These are phyloP conservation scores for Capsicum rhomboideum DNA, from an alignment of 257 asterid genomes.

Conservation along the genomic window DNA sequence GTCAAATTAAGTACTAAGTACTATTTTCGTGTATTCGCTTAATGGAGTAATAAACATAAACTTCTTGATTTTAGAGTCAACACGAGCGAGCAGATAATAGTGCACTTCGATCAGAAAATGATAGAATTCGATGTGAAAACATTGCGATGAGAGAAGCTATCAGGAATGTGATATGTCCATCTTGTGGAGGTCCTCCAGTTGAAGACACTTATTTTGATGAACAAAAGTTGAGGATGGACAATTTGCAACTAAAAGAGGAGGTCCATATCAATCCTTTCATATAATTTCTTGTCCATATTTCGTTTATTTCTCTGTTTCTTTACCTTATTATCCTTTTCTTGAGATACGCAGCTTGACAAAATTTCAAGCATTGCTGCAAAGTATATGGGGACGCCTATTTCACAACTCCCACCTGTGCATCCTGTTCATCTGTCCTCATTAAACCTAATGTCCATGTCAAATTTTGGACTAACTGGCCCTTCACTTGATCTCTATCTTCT, in stretches of 20 bases:
- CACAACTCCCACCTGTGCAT: conserved; percentile 86
- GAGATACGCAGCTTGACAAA: conserved; percentile 55
- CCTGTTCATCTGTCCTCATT: conserved; percentile 73
- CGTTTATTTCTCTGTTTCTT: not conserved
- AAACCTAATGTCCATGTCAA: conserved; percentile 65
- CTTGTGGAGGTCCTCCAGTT: conserved; percentile 87
- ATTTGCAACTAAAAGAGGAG: conserved; percentile 80
- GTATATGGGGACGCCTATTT: conserved; percentile 89
- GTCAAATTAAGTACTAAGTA: not conserved
- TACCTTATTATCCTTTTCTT: not conserved
- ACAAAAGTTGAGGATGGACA: conserved; percentile 64
- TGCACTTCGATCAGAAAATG: conserved; percentile 64
- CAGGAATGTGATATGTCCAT: conserved; percentile 70
- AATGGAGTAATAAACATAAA: not conserved
- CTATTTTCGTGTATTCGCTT: not conserved
- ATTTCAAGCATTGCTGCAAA: conserved; percentile 90
- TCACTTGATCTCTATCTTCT: conserved; percentile 86
- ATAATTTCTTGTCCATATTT: not conserved
- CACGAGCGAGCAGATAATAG: conserved; percentile 76
- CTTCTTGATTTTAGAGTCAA: conserved; percentile 50
- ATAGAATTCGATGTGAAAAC: conserved; percentile 73
- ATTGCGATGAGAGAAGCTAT: conserved; percentile 82
- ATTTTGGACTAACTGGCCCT: conserved; percentile 50
- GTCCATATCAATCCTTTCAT: conserved; percentile 8
- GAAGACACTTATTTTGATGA: conserved; percentile 77